Conservation (phyloP, 306 rosid species). For the Cyclanthera cordifolia region DNA sequence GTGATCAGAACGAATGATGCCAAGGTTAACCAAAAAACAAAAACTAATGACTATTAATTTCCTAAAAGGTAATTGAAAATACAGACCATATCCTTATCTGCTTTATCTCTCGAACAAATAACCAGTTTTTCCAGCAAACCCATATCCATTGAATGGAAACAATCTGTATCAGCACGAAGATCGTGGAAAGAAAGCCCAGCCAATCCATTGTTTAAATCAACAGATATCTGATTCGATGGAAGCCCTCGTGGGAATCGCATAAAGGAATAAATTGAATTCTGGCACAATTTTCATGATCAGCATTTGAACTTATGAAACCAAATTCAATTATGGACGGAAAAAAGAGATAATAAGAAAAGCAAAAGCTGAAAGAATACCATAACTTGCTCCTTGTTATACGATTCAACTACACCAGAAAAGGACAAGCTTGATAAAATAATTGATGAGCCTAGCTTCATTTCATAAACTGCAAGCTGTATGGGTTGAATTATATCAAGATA, state of each 20-base stretch:
- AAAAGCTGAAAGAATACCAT: conserved; percentile 31
- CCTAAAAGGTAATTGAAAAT: not conserved
- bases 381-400: conserved; percentile 25
- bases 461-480: conserved; percentile 78
- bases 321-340: not conserved
- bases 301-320: not conserved
- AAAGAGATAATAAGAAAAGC: not conserved
- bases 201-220: conserved; percentile 18
- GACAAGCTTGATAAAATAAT: conserved; percentile 40
- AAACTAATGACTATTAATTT: not conserved
- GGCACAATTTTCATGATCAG: conserved; percentile 27
- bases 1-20: conserved; percentile 8
- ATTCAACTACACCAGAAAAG: conserved; percentile 28
- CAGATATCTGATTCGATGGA: conserved; percentile 32
- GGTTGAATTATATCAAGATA: conserved; percentile 72
- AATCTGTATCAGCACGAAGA: conserved; percentile 27
- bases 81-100: conserved; percentile 24
- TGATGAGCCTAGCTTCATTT: conserved; percentile 76
- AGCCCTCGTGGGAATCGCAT: conserved; percentile 67
- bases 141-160: conserved; percentile 28
- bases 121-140: conserved; percentile 38
- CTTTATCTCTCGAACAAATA: conserved; percentile 33
- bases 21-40: not conserved
- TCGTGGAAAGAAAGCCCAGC: conserved; percentile 31
- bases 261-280: conserved; percentile 51